phyloP scores from a whole-genome alignment of 2,329 filamentous ascomycete genomes.

The Aspergillus bombycis region DNA sequence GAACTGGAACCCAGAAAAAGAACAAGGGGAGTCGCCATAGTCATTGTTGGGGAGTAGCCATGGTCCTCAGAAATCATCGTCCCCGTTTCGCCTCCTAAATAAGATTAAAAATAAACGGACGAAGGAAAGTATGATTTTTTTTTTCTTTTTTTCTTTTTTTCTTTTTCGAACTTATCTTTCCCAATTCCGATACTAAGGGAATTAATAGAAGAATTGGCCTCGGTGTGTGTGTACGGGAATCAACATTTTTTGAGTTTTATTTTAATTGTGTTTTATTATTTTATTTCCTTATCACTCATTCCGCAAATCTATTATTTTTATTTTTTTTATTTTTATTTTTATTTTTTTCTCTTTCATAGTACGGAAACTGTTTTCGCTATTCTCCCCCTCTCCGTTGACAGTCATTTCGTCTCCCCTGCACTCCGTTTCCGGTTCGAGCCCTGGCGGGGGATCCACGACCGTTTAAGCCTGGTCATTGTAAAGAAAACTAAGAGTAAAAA shows the following conservation, averaged over 20 bases:
- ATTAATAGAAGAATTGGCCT: slow-evolving; percentile 1
- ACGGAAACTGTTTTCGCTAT: slow-evolving; percentile 17
- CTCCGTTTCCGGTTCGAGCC: slow-evolving; percentile 40
- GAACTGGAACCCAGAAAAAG: background rate
- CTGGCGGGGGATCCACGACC: slow-evolving; percentile 38
- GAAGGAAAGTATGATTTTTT: background rate
- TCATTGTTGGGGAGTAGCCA: background rate
- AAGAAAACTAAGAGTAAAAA: slow-evolving; percentile 15
- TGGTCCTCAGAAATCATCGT: background rate
- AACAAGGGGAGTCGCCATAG: background rate
- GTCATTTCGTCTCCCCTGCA: slow-evolving; percentile 30
- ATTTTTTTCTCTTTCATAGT: background rate
- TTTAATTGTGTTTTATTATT: slow-evolving; percentile 9
- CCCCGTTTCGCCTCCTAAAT: slow-evolving; percentile 7
- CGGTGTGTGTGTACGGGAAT: background rate
- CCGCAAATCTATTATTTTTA: background rate
- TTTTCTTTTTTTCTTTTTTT: slow-evolving; percentile 3
- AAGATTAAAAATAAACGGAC: slow-evolving; percentile 7
- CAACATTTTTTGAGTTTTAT: background rate
- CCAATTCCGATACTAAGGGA: background rate
- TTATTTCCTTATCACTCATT: background rate
- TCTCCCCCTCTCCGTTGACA: slow-evolving; percentile 19
- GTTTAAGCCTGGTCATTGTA: slow-evolving; percentile 25
- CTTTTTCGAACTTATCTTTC: slow-evolving; percentile 4
- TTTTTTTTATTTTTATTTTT: slow-evolving; percentile 3